Evolutionary conservation across 2,329 filamentous ascomycete genomes (phyloP).

Genomic region (Rutstroemia sp.): DNA sequence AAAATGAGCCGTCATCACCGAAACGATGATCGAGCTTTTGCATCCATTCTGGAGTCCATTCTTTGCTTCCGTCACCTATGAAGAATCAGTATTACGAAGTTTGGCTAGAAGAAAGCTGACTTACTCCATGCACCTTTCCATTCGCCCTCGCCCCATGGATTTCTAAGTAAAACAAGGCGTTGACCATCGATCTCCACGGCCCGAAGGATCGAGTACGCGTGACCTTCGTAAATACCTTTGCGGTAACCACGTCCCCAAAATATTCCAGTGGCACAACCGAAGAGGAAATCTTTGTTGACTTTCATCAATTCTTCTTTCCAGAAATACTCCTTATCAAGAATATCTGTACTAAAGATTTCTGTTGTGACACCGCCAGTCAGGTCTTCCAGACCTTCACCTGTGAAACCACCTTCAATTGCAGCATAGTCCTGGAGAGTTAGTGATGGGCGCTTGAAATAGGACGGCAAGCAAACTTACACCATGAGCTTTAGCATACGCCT

Average conservation of each 20-base stretch:
- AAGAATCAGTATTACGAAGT: background rate
- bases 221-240: constrained; percentile 46
- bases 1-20: constrained; percentile 53
- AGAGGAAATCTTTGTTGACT: constrained; percentile 73
- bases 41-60: constrained; percentile 50
- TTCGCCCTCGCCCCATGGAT: constrained; percentile 52
- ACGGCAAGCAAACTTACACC: constrained; percentile 55
- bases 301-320: constrained; percentile 75
- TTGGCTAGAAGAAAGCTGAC: background rate
- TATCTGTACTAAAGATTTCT: constrained; percentile 59
- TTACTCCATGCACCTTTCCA: constrained; percentile 49
- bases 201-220: constrained; percentile 50
- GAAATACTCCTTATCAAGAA: constrained; percentile 70
- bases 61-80: constrained; percentile 31
- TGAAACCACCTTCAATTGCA: background rate
- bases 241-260: constrained; percentile 32
- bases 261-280: constrained; percentile 45
- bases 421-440: background rate
- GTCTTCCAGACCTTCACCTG: constrained; percentile 45
- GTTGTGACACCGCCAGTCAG: constrained; percentile 62
- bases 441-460: background rate
- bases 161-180: constrained; percentile 42
- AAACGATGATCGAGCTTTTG: constrained; percentile 50
- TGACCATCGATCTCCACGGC: constrained; percentile 42
- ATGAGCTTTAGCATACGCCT: constrained; percentile 77